Base-by-base conservation (phyloP, 352 stramenopile species). In the Phytophthora sp. region DNA sequence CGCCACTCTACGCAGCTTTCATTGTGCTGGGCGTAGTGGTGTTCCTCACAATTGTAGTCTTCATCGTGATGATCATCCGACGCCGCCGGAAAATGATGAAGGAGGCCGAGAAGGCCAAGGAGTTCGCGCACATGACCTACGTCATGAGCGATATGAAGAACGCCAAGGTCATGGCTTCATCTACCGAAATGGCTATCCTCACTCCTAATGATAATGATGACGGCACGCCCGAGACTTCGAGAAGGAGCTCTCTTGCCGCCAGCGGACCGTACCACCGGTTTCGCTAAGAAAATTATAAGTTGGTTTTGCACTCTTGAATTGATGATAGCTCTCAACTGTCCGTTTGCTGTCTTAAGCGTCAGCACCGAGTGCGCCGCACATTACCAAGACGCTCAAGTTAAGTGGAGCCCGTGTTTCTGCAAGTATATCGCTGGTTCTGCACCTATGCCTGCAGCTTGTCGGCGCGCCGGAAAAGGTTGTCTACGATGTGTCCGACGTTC, bases 401-500 rank as follows among this genome's bases (percentile, higher is more conserved):
- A 44, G 37, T 10, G 27, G 27, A 53, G 28, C 24, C 21, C 35
- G 38, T 59, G 8, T 21, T 55, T 53, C 57, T 68, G 57, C 50
- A 64, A 42, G 43, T 54, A 50, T 48, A 44, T 54, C 32, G 38
- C 45, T 53, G 34, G 12, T 17, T 56, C 23, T 24, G 41, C 51
- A 18, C 24, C 62, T 85, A 95, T 62, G 73, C 81, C 18, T 93
- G 86, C 49, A 95, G 80, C 73, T 95, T 94, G 17, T 95, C 87
- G 21, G 82, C 82, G 34, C 81, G 85, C 55, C 79, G 76, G 78
- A 98, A 99, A 18, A 99, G 77, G 49, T 90, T 98, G 71, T 98
- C 94, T 46, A 99, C 96, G 24, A 99, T 97, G 62, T 93, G 82
- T 54, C 97, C 96, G 61, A 99, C 96, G 65, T 99, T 99, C 49